phyloP scores from a whole-genome alignment of 225 moss, liverwort and hornwort genomes.

The Bryum argenteum region DNA sequence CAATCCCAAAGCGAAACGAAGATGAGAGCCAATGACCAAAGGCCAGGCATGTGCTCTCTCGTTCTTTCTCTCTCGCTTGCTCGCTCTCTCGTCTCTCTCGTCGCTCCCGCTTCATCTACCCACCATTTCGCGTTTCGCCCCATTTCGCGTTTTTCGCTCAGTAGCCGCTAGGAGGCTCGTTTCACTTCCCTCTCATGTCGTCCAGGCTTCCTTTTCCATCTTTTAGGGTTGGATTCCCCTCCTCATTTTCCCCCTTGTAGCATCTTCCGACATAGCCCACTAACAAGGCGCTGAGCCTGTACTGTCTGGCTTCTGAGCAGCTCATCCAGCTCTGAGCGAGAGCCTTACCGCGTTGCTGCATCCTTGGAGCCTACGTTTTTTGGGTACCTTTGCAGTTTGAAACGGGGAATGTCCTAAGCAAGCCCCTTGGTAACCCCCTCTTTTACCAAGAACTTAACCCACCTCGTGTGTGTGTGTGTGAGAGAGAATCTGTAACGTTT shows the following conservation, averaged over 20 bases:
- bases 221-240: neutral
- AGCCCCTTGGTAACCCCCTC: neutral
- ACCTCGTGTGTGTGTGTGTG: neutral
- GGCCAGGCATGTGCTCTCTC: neutral
- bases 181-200: neutral
- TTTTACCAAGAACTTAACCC: neutral
- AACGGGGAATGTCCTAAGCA: neutral
- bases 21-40: conserved; percentile 1
- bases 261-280: too few species aligned
- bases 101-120: neutral
- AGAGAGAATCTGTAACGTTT: neutral
- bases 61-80: neutral
- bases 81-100: neutral
- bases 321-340: neutral
- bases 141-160: neutral
- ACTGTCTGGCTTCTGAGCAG: neutral
- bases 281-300: too few species aligned
- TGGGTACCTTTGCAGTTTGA: neutral
- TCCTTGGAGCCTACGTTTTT: neutral
- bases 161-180: neutral
- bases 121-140: neutral
- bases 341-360: neutral
- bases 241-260: neutral
- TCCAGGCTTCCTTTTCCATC: neutral
- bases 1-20: neutral